Base-by-base conservation (phyloP, 345 rosid species). In the Eucalyptus pumila region DNA sequence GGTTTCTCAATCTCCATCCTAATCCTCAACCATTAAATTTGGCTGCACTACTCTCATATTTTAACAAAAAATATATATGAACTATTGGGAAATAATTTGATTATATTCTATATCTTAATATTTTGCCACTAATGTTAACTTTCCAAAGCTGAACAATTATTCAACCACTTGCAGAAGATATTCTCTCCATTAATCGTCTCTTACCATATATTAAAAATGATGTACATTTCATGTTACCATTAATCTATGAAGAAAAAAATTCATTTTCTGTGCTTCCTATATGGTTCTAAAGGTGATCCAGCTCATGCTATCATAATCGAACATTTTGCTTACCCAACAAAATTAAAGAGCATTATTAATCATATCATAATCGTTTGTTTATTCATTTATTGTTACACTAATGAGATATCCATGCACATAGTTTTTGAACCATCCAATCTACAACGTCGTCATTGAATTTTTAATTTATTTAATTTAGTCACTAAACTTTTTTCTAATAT, bases 401-500 rank as follows among this genome's bases (percentile, higher is more conserved):
- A 19, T 2, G 23, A 52, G 56, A 52, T 52, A 19, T 6, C 0
- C 52, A 50, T 50, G 17, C 52, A 50, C 17, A 50, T 50, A 52
- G 56, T 52, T 52, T 52, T 21, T 21, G 26, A 52, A 52, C 58
- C 6, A 2, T 14, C 34, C 15, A 30, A 62, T 62, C n/a, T 14
- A 9, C 21, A 65, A n/a, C 8, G 21, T n/a, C 11, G 0, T 14
- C 11, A 17, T 3, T 8, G 4, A 14, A n/a, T 14, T n/a, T 65
- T 65, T 65, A n/a, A 62, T 62, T 62, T 14, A 32, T 30, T 58
- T 32, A 30, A 6, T n/a, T 2, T 14, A 16, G 2, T n/a, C 5
- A 1, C 0, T 65, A 1, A 65, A 14, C 0, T n/a, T 13, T n/a
- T 2, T 52, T 52, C 1, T 52, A 19, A 52, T 19, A 2, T 19